Base-by-base conservation (phyloP, 345 rosid genomes). In the Jatropha curcas region DNA sequence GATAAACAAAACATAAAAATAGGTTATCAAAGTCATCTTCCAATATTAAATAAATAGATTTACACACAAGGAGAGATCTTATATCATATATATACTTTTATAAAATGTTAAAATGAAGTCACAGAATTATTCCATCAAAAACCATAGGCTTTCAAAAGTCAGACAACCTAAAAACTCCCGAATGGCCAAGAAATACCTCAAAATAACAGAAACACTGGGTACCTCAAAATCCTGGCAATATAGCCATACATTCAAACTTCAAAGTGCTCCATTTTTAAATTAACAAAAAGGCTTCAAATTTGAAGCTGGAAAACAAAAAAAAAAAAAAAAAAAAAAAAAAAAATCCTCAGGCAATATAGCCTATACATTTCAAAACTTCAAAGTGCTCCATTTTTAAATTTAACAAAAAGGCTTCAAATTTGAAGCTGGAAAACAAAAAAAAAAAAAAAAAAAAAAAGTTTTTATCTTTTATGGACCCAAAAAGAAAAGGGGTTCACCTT, bases 11-110 rank as follows among this genome's bases (percentile, higher is more conserved):
- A 65, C 22, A 37, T 71, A 67, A 58, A 62, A 71, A 71, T 58
- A 59, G 71, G 74, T 68, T 39, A 80, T 82, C 88, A 76, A 65
- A 46, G 70, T 80, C 80, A 70, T 60, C 67, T 60, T 68, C 77
- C 35, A 66, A 69, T 20, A 28, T 67, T 9, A 27, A 13, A 17
- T 31, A 17, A 61, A 52, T 25, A 11, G 51, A 58, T 8, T 22
- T 35, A 73, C 68, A 65, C 37, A 69, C 76, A 51, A 63, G 35
- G 71, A 75, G 5, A 57, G 30, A 78, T 72, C 64, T 48, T 41
- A 56, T 12, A 28, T 58, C 13, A 19, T 10, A 4, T 27, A 62
- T 20, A 19, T 34, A n/a, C n/a, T n/a, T n/a, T n/a, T n/a, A n/a
- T n/a, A n/a, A n/a, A 3, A 13, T 13, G 35, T 27, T 60, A 45